Evolutionary conservation across 768 basidiomycete genomes (phyloP).

Genomic region (Agrocybe chaxingu): DNA sequence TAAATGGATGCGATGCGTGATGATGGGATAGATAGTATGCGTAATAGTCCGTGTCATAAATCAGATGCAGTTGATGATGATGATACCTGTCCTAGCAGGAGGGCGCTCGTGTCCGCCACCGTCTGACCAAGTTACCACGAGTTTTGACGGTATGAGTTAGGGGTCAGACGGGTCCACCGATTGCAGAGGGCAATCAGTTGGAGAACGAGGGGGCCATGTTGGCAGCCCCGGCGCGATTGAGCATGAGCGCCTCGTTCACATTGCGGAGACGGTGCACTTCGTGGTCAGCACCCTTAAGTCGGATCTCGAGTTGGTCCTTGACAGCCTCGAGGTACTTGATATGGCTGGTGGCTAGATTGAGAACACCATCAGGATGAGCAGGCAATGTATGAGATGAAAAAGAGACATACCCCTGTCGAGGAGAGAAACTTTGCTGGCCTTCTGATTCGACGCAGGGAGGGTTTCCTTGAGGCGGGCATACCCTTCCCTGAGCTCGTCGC

Average conservation of each 20-base stretch:
- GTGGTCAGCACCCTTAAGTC: conserved; percentile 74
- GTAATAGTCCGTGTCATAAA: conserved; percentile 52
- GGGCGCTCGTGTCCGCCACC: conserved; percentile 39
- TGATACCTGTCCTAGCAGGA: conserved; percentile 56
- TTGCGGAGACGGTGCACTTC: conserved; percentile 80
- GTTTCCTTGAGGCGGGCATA: conserved; percentile 89
- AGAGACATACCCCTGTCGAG: conserved; percentile 71
- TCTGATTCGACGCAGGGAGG: conserved; percentile 87
- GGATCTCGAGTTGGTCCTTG: conserved; percentile 69
- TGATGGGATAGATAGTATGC: conserved; percentile 36
- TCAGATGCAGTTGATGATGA: conserved; percentile 34
- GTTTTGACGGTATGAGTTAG: conserved; percentile 24
- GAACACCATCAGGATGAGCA: conserved; percentile 11
- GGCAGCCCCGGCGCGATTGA: conserved; percentile 57
- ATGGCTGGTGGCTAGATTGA: conserved; percentile 66
- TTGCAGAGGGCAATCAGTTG: conserved; percentile 39
- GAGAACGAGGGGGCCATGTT: conserved; percentile 41
- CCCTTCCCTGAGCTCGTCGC: conserved; percentile 90
- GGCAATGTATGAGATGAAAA: conserved; percentile 1
- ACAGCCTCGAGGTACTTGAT: conserved; percentile 85
- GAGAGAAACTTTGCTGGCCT: conserved; percentile 88
- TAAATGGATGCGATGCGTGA: conserved; percentile 31
- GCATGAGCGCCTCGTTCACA: conserved; percentile 88
- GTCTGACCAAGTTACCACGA: conserved; percentile 25
- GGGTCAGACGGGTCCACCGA: conserved; percentile 27